Evolutionary conservation across 352 stramenopile genomes (phyloP).

Genomic region (Pythium grandisporangium): DNA sequence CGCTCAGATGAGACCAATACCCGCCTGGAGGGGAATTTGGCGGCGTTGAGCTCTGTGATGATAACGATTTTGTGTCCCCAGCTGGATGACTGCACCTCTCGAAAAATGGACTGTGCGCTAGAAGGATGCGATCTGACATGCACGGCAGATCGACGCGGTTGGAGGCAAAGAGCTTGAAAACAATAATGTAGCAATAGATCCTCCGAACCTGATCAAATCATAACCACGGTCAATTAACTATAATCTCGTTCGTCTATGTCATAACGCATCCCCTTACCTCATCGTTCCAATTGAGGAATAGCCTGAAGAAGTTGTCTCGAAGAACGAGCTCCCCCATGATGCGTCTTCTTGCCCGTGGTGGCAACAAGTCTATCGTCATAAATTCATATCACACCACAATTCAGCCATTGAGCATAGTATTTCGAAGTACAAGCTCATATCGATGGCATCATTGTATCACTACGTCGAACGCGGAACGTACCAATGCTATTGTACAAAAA

Average conservation of each 20-base stretch:
- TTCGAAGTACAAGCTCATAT: background rate
- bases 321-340: slow-evolving; percentile 69
- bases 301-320: slow-evolving; percentile 80
- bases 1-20: slow-evolving; percentile 66
- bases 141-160: slow-evolving; percentile 70
- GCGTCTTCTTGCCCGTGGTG: slow-evolving; percentile 44
- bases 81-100: slow-evolving; percentile 9
- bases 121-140: slow-evolving; percentile 61
- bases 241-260: slow-evolving; percentile 1
- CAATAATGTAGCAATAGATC: slow-evolving; percentile 80
- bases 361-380: slow-evolving; percentile 41
- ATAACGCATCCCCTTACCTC: slow-evolving; percentile 37
- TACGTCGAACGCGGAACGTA: too few species aligned
- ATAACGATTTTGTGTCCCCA: background rate
- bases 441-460: too few species aligned
- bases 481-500: slow-evolving; percentile 80
- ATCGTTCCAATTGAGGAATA: slow-evolving; percentile 87
- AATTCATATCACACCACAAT: background rate
- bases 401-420: background rate
- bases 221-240: background rate
- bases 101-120: slow-evolving; percentile 70
- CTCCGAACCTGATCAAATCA: slow-evolving; percentile 79
- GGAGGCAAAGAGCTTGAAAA: slow-evolving; percentile 72
- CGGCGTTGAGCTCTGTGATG: slow-evolving; percentile 7
- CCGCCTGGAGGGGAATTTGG: slow-evolving; percentile 26